Percentiles rank a stretch among this genome's conserved stretches.
Evolutionary conservation across 1,284 basidiomycete species (phyloP).

Genomic region (Wolfiporia cocos): DNA sequence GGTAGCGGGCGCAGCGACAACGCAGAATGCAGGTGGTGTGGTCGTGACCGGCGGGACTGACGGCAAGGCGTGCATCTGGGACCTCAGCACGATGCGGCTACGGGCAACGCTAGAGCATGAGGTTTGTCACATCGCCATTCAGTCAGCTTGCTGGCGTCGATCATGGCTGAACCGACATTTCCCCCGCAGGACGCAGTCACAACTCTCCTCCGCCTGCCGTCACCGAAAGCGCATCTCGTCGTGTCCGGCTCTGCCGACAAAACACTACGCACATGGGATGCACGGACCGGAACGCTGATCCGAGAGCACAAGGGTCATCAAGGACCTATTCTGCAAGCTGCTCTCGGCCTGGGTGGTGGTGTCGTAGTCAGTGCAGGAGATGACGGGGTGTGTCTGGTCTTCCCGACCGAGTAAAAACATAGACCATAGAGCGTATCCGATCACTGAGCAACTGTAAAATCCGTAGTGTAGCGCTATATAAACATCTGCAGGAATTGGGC

Average conservation of each 20-base stretch:
- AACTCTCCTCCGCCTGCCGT: slow-evolving; percentile 66
- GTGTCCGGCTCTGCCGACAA: slow-evolving; percentile 85
- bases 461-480: too few species aligned
- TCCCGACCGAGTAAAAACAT: slow-evolving; percentile 45
- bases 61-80: slow-evolving; percentile 93
- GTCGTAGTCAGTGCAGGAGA: slow-evolving; percentile 82
- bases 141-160: too few species aligned
- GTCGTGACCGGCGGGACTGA: slow-evolving; percentile 91
- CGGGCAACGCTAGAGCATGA: slow-evolving; percentile 77
- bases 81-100: slow-evolving; percentile 79
- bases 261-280: slow-evolving; percentile 90
- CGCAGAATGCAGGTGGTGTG: slow-evolving; percentile 53
- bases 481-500: too few species aligned
- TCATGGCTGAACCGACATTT: background rate
- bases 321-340: slow-evolving; percentile 75
- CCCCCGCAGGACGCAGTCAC: slow-evolving; percentile 78
- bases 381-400: slow-evolving; percentile 80
- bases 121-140: slow-evolving; percentile 36
- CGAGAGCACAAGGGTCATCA: slow-evolving; percentile 83
- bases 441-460: too few species aligned
- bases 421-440: background rate
- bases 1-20: slow-evolving; percentile 18
- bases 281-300: slow-evolving; percentile 75
- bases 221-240: slow-evolving; percentile 69
- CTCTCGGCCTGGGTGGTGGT: slow-evolving; percentile 61